These are phyloP conservation scores for Hygrophorus pudorinus DNA, from an alignment of 768 basidiomycete genomes.

Conservation along the genomic window DNA sequence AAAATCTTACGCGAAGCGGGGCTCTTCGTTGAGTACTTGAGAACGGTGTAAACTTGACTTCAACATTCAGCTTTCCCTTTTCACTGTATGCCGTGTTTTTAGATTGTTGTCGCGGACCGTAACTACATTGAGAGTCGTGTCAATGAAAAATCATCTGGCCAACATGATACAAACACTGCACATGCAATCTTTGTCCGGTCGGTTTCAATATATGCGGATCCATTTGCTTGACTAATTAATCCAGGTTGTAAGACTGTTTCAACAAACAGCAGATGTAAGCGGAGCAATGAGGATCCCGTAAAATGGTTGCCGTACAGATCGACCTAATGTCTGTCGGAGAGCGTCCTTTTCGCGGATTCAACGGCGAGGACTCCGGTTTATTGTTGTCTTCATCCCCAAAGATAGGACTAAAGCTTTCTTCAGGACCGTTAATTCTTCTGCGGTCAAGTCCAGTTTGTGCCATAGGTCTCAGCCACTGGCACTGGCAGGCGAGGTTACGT, in stretches of 20 bases:
- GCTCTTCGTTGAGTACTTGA: conserved; percentile 69
- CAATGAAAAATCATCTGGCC: conserved; percentile 5
- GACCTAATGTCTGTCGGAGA: conserved; percentile 61
- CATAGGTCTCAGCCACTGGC: no score
- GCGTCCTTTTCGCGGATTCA: conserved; percentile 40
- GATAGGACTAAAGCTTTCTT: conserved; percentile 61
- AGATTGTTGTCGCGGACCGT: conserved; percentile 81
- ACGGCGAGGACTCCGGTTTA: conserved; percentile 9
- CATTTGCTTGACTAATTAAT: conserved; percentile 87
- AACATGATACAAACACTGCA: conserved; percentile 64
- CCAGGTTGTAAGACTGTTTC: conserved; percentile 77
- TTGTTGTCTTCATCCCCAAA: conserved; percentile 34
- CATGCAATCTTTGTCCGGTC: conserved; percentile 89
- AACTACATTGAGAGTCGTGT: conserved; percentile 31
- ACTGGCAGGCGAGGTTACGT: conserved; percentile 5
- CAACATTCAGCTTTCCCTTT: conserved; percentile 82
- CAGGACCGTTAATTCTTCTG: conserved; percentile 85
- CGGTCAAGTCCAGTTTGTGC: conserved; percentile 65
- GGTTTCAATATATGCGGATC: conserved; percentile 94
- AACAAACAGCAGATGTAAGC: neutral
- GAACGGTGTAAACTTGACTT: conserved; percentile 95
- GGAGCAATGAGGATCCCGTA: conserved; percentile 11
- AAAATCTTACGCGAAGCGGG: conserved; percentile 67
- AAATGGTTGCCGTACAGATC: conserved; percentile 52
- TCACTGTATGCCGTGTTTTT: conserved; percentile 78